These are phyloP conservation scores for Lolium multiflorum DNA, from an alignment of 176 grass and related monocot species.

Conservation along the genomic window DNA sequence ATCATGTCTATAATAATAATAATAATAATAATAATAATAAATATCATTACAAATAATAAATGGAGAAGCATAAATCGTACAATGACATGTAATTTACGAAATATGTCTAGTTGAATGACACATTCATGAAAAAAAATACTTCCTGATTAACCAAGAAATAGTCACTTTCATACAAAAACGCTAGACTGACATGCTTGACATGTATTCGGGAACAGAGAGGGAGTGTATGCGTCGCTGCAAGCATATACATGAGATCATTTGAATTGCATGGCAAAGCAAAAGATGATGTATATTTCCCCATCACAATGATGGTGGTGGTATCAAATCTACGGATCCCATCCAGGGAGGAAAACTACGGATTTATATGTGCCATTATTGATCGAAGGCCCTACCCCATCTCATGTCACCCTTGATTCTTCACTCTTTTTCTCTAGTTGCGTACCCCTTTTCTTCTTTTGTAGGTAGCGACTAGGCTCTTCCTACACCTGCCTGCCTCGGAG, in stretches of 20 bases:
- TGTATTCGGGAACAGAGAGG: no score
- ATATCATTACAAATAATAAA: no score
- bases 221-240: background rate
- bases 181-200: no score
- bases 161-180: no score
- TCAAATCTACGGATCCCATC: conserved; percentile 50
- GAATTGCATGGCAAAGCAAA: conserved; percentile 29
- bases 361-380: conserved; percentile 39
- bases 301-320: conserved; percentile 47
- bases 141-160: no score
- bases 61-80: no score
- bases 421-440: conserved; percentile 39
- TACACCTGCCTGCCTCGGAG: background rate
- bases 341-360: conserved; percentile 30
- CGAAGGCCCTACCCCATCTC: background rate
- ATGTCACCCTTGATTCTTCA: conserved; percentile 39
- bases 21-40: no score
- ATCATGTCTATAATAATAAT: no score
- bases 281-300: conserved; percentile 19
- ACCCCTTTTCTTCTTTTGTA: conserved; percentile 43
- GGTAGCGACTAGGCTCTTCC: conserved; percentile 15
- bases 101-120: no score
- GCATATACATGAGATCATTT: conserved; percentile 21
- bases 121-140: no score
- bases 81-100: no score